Conservation (phyloP, 1,284 basidiomycete species). For the Earliella scabrosa region DNA sequence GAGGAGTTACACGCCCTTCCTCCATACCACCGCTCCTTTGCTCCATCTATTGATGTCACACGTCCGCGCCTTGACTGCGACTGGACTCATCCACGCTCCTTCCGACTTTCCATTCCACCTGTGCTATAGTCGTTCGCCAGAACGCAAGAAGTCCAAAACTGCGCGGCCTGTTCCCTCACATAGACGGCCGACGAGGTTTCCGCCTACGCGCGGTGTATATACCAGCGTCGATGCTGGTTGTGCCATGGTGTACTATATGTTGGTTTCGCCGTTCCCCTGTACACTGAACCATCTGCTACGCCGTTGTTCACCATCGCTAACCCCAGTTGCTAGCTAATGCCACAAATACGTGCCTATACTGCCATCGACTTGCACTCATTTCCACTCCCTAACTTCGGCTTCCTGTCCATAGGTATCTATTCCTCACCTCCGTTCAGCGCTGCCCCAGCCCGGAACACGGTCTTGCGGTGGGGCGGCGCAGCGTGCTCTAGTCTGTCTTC, state of each 20-base stretch:
- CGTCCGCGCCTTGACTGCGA: neutral
- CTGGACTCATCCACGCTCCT: constrained; percentile 5
- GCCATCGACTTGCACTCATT: constrained; percentile 9
- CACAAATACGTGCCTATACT: constrained; percentile 10
- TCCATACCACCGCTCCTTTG: too few relatives aligned
- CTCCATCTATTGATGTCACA: constrained; percentile 1
- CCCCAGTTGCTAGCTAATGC: constrained; percentile 7
- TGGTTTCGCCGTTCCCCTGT: neutral
- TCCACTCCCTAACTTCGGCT: neutral
- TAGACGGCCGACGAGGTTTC: neutral
- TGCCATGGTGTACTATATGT: constrained; percentile 26
- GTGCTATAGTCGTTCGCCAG: too few relatives aligned
- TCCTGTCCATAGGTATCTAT: neutral
- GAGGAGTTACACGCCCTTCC: too few relatives aligned
- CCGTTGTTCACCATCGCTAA: constrained; percentile 8
- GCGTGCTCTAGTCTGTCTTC: constrained; percentile 2
- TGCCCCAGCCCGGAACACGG: neutral
- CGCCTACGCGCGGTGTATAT: constrained; percentile 19
- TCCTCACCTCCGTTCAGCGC: neutral
- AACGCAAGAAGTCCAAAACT: neutral
- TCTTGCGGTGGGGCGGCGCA: neutral
- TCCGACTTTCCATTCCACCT: too few relatives aligned
- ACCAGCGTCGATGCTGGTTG: constrained; percentile 26
- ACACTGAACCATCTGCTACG: neutral
- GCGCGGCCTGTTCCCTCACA: neutral